Evolutionary conservation across 2,329 filamentous ascomycete genomes (phyloP).

Genomic region (Penicillium verrucosum): DNA sequence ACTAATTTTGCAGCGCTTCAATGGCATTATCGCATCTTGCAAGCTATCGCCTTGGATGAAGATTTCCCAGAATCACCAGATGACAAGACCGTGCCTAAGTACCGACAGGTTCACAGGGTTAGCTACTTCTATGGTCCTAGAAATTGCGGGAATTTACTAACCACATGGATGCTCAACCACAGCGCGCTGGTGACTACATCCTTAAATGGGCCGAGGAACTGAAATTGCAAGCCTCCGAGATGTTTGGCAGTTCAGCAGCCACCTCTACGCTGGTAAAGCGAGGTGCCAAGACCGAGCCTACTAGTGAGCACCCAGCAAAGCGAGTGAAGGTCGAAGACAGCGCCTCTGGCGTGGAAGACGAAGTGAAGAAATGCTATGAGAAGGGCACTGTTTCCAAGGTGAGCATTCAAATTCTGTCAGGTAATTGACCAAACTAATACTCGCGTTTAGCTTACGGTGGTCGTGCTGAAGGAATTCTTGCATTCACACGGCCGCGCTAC

Average conservation of each 20-base stretch:
- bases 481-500: slow-evolving; percentile 41
- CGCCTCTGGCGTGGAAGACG: slow-evolving; percentile 30
- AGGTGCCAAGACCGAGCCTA: slow-evolving; percentile 28
- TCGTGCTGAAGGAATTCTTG: slow-evolving; percentile 48
- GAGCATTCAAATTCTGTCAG: not conserved
- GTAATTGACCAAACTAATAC: slow-evolving; percentile 3
- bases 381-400: slow-evolving; percentile 46
- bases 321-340: slow-evolving; percentile 43
- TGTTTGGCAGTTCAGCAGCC: slow-evolving; percentile 35
- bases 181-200: slow-evolving; percentile 73
- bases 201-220: slow-evolving; percentile 72
- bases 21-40: slow-evolving; percentile 95
- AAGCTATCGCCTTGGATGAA: slow-evolving; percentile 87
- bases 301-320: slow-evolving; percentile 40
- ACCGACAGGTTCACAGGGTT: slow-evolving; percentile 79
- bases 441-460: slow-evolving; percentile 42
- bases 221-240: slow-evolving; percentile 54
- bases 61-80: slow-evolving; percentile 71
- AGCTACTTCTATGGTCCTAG: not conserved
- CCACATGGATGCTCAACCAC: not conserved
- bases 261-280: slow-evolving; percentile 51
- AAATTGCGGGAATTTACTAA: not conserved
- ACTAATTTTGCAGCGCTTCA: slow-evolving; percentile 59
- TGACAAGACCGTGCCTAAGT: slow-evolving; percentile 81
- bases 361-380: slow-evolving; percentile 41